Base-by-base conservation (phyloP, 2,329 filamentous ascomycete species). In the Fusarium cicatricum region DNA sequence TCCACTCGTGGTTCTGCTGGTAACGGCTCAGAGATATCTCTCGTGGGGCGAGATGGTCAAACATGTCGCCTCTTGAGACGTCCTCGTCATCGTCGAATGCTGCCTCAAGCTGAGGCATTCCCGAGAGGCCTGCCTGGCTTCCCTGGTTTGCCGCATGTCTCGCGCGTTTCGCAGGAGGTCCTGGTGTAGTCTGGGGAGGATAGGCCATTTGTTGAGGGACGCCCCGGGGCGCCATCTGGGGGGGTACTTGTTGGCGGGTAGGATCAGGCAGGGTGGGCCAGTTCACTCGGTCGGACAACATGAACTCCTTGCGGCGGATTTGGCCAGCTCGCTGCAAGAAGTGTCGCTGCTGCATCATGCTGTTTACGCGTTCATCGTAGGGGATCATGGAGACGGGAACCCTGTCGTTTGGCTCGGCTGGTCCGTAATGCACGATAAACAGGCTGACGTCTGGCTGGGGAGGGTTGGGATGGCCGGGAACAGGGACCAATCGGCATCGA, bases 1-100 rank as follows among this genome's bases (percentile, higher is more conserved):
- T 97, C 95, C 94, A 98, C 73, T 97, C 92, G 69, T 99, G 94
- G 68, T 99, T 96, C 71, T 97, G 92, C 72, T 89, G 89, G 74
- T 97, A 99, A 50, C 95, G 86, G 61, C 87, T 86, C 56, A 91
- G 81, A 66, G 92, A 96, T 58, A 99, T 90, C 61, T 99, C 95
- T 37, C 93, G 85, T 3, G 93, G 93, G 0, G 92, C 94, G 59
- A 97, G 80, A 60, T 92, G 86, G 71, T 99, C 95, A 69, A 99
- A 91, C 72, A 93, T 83, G 73, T 99, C 95, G 23, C 92, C 92
- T 16, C 90, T 83, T 7, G 89, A 90, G 3, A 90, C 90, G 70
- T 97, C 94, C 73, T 98, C 93, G 44, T 96, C 92, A 52, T 97
- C 93, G 47, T 97, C 92, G 46, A 92, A 82, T 1, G 78, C 68